Percentiles rank a stretch among this genome's conserved stretches.
Evolutionary conservation across 371 early-diverging fungal genomes (phyloP).

Genomic region (Mucor indicus): DNA sequence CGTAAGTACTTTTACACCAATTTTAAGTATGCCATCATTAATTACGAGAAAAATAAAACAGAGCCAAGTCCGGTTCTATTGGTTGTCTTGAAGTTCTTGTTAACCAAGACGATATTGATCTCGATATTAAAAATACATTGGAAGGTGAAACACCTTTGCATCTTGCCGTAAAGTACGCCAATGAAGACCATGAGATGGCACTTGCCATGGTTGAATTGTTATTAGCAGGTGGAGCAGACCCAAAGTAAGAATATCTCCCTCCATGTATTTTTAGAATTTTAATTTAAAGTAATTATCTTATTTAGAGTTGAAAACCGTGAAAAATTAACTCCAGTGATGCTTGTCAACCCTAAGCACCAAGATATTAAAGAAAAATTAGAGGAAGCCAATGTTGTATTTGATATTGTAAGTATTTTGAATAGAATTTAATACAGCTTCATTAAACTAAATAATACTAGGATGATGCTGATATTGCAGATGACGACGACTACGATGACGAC

Average conservation of each 20-base stretch:
- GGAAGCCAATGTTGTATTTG: conserved; percentile 20
- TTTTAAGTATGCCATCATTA: too few species aligned
- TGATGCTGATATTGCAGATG: conserved; percentile 22
- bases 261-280: neutral
- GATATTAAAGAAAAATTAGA: conserved; percentile 28
- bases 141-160: conserved; percentile 68
- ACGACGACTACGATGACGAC: conserved; percentile 8
- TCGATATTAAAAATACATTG: conserved; percentile 51
- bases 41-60: too few species aligned
- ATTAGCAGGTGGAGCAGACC: conserved; percentile 53
- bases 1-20: conserved; percentile 41
- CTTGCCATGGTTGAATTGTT: conserved; percentile 55
- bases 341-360: conserved; percentile 28
- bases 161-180: conserved; percentile 51
- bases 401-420: conserved; percentile 31
- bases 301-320: conserved; percentile 36
- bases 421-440: neutral
- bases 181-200: conserved; percentile 46
- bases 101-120: conserved; percentile 51
- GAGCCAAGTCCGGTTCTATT: conserved; percentile 54
- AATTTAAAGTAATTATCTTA: neutral
- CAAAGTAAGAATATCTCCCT: conserved; percentile 21
- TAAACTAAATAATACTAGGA: conserved; percentile 5
- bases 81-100: conserved; percentile 59
- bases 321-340: conserved; percentile 31